These are phyloP conservation scores for Xylariales sp. DNA, from an alignment of 2,329 filamentous ascomycete species.

Conservation along the genomic window DNA sequence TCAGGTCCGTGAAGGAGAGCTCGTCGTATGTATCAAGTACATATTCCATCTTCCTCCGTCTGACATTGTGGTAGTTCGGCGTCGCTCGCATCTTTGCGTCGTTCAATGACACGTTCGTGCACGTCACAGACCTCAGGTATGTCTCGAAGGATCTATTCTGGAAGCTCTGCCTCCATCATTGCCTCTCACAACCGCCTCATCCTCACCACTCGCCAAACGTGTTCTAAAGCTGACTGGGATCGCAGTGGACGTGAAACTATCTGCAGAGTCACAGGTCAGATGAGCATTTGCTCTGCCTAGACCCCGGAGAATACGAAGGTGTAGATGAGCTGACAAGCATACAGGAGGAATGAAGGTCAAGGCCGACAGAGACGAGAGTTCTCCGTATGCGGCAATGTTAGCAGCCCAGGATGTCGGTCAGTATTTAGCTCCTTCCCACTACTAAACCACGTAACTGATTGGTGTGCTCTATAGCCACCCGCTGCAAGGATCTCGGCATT, in stretches of 20 bases:
- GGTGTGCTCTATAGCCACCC: constrained; percentile 87
- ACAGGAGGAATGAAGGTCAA: constrained; percentile 99
- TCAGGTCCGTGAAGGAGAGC: constrained; percentile 90
- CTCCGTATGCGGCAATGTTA: constrained; percentile 99
- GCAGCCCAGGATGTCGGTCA: constrained; percentile 98
- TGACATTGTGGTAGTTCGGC: too few relatives aligned
- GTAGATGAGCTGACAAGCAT: too few relatives aligned
- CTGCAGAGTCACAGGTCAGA: constrained; percentile 80
- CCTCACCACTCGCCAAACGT: too few relatives aligned
- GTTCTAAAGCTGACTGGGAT: too few relatives aligned
- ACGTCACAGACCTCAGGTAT: constrained; percentile 98
- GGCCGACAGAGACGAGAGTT: constrained; percentile 99
- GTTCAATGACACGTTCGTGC: constrained; percentile 92
- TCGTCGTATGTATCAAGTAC: too few relatives aligned
- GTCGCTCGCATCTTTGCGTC: constrained; percentile 98
- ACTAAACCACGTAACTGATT: too few relatives aligned
- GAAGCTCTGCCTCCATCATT: constrained; percentile 54
- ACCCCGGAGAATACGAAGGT: neutral
- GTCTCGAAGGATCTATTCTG: constrained; percentile 34
- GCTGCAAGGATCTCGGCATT: constrained; percentile 68
- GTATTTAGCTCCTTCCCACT: too few relatives aligned
- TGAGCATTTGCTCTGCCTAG: neutral
- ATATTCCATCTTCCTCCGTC: too few relatives aligned
- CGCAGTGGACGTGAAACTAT: constrained; percentile 99
- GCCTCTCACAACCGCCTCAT: too few relatives aligned